phyloP scores from a whole-genome alignment of 169 alveolate species.

The Plasmodium reichenowi region DNA sequence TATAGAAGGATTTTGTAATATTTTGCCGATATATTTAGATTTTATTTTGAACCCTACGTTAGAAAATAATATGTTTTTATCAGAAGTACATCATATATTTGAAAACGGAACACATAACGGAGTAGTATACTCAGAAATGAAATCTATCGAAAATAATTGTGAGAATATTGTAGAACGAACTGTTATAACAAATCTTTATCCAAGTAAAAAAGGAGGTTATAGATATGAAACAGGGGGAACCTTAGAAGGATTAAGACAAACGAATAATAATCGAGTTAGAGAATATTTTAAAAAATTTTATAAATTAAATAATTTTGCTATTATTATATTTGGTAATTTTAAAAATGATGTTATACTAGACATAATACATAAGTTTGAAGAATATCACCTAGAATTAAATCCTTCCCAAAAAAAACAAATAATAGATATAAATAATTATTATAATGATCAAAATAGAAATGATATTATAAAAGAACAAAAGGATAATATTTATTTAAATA shows the following conservation, averaged over 20 bases:
- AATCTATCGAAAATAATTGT: conserved; percentile 78
- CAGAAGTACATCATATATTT: conserved; percentile 89
- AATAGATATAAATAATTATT: neutral
- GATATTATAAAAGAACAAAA: too few species aligned
- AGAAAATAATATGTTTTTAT: conserved; percentile 84
- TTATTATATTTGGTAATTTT: conserved; percentile 79
- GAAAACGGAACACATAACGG: conserved; percentile 86
- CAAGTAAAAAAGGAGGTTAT: conserved; percentile 80
- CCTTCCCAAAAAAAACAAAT: conserved; percentile 30
- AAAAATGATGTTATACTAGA: conserved; percentile 38
- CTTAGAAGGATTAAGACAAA: conserved; percentile 79
- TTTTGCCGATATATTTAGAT: conserved; percentile 90
- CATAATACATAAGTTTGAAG: conserved; percentile 34
- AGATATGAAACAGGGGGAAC: conserved; percentile 81
- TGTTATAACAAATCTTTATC: conserved; percentile 76
- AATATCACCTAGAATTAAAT: conserved; percentile 29
- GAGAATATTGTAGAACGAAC: conserved; percentile 75
- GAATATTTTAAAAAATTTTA: conserved; percentile 81
- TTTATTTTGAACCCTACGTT: conserved; percentile 88
- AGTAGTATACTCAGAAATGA: conserved; percentile 85
- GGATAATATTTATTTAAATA: neutral
- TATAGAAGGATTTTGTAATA: conserved; percentile 87
- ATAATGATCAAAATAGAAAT: too few species aligned
- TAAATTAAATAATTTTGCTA: conserved; percentile 79
- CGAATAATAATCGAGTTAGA: conserved; percentile 77